Evolutionary conservation across 2,329 filamentous ascomycete species (phyloP).

Genomic region (Arthrobotrys musiformis): DNA sequence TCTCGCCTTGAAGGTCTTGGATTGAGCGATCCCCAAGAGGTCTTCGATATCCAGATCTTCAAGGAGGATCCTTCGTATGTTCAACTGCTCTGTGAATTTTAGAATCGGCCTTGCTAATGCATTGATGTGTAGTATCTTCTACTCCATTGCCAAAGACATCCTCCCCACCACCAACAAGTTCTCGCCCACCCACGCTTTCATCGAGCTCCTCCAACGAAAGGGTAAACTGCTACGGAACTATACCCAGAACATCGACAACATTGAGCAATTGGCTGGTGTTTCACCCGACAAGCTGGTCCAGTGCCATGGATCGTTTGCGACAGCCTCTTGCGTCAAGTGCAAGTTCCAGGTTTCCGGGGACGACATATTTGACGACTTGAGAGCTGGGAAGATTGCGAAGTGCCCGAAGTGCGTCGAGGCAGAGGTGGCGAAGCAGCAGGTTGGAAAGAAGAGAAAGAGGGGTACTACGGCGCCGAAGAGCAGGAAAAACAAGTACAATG

Average conservation of each 20-base stretch:
- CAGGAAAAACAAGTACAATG: conserved; percentile 58
- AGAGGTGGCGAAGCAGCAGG: conserved; percentile 68
- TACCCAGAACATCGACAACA: conserved; percentile 98
- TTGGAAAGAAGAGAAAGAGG: conserved; percentile 65
- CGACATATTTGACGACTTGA: conserved; percentile 81
- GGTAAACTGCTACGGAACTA: conserved; percentile 95
- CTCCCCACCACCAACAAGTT: conserved; percentile 81
- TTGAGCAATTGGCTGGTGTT: conserved; percentile 88
- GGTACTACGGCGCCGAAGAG: conserved; percentile 59
- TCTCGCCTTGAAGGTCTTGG: conserved; percentile 82
- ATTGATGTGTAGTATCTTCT: conserved; percentile 73
- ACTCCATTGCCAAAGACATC: conserved; percentile 89
- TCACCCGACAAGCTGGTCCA: conserved; percentile 84
- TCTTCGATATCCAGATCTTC: conserved; percentile 92
- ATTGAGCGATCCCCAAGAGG: conserved; percentile 85
- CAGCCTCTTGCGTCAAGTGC: conserved; percentile 87
- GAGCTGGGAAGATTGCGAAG: conserved; percentile 77
- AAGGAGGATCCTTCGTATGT: conserved; percentile 76
- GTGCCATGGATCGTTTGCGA: conserved; percentile 96
- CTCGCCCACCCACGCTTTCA: conserved; percentile 94
- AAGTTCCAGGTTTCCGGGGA: conserved; percentile 78
- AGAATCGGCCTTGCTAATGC: background rate
- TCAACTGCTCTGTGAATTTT: background rate
- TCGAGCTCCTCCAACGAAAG: conserved; percentile 85
- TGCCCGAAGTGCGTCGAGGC: conserved; percentile 76